phyloP scores from a whole-genome alignment of 495 filamentous ascomycete genomes.

The Penicillium roqueforti region DNA sequence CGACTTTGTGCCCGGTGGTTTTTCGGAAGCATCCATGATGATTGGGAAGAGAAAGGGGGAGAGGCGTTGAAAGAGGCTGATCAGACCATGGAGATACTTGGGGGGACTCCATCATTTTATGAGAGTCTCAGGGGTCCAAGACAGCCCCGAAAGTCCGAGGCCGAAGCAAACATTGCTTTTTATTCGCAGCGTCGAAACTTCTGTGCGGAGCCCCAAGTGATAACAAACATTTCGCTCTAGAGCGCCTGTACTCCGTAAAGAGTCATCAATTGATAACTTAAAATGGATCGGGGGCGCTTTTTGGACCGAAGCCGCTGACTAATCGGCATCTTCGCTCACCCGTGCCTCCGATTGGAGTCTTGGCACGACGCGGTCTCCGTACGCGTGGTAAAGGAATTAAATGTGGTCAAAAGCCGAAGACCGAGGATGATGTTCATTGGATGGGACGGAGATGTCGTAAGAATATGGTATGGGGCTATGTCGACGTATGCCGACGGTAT shows the following conservation, averaged over 20 bases:
- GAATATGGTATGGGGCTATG: too few species aligned
- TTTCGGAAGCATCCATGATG: constrained; percentile 27
- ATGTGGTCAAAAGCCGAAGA: too few species aligned
- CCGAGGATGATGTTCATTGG: too few species aligned
- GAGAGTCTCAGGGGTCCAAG: not conserved
- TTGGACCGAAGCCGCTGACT: not conserved
- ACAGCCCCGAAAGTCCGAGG: not conserved
- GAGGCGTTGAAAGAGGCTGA: not conserved
- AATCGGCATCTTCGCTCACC: too few species aligned
- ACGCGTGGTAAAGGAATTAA: too few species aligned
- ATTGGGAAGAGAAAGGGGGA: not conserved
- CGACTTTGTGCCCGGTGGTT: constrained; percentile 10
- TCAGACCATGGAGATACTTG: not conserved
- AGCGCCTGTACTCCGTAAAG: not conserved
- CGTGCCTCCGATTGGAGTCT: too few species aligned
- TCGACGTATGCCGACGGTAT: too few species aligned
- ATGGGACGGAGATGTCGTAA: too few species aligned
- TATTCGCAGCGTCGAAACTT: not conserved
- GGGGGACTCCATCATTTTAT: constrained; percentile 2
- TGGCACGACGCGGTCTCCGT: too few species aligned
- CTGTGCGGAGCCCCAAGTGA: not conserved
- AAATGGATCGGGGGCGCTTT: not conserved
- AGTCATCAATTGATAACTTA: not conserved
- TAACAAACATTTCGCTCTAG: not conserved
- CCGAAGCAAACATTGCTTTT: not conserved